Conservation (phyloP, 192 early-diverging fungal species). For the Jimgerdemannia flammicorona region DNA sequence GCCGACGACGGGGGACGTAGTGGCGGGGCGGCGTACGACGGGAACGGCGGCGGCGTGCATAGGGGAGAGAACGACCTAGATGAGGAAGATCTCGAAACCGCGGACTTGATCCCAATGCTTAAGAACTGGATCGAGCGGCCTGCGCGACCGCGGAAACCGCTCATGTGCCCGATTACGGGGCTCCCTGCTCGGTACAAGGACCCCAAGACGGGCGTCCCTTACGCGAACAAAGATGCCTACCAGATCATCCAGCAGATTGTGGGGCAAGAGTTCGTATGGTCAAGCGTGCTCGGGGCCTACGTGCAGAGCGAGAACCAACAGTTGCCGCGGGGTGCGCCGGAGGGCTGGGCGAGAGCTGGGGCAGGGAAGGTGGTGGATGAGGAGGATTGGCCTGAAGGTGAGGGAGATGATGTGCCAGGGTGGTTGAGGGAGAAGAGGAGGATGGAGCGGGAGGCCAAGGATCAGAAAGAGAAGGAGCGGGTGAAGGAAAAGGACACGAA, state of each 20-base stretch:
- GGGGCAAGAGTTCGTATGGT: constrained; percentile 55
- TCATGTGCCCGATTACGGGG: constrained; percentile 58
- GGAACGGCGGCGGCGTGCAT: neutral
- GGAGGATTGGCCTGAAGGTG: neutral
- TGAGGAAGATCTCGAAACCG: constrained; percentile 19
- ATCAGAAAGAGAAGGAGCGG: neutral
- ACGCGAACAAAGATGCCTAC: constrained; percentile 58
- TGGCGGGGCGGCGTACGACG: neutral
- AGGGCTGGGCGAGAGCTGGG: neutral
- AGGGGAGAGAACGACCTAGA: neutral
- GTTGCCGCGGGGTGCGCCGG: neutral
- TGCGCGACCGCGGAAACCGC: constrained; percentile 18
- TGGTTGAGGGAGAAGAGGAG: neutral
- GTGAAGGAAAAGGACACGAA: constrained; percentile 2
- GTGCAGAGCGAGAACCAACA: neutral
- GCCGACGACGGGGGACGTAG: neutral
- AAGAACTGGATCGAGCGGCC: constrained; percentile 14
- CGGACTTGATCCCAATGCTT: constrained; percentile 20
- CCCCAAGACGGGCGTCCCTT: constrained; percentile 53
- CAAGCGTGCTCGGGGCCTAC: neutral
- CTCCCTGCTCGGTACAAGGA: constrained; percentile 56
- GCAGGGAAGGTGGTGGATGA: neutral
- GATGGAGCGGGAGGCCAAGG: neutral
- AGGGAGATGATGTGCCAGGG: neutral
- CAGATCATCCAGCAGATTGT: constrained; percentile 38